Evolutionary conservation across 192 early-diverging fungal genomes (phyloP).

Genomic region (Funneliformis geosporum): DNA sequence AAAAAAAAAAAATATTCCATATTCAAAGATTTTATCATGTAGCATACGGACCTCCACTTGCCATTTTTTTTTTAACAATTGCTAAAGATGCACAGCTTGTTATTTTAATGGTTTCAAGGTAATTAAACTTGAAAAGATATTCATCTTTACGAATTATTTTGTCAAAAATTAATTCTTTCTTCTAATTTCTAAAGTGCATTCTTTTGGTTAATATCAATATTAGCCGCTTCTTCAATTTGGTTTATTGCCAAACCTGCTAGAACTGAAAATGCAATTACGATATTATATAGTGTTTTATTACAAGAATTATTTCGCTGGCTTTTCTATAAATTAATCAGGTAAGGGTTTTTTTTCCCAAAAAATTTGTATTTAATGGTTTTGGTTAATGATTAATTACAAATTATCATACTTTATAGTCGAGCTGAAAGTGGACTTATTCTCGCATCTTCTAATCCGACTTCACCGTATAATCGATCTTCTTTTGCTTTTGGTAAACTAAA

Average conservation of each 20-base stretch:
- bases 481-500: conserved; percentile 63
- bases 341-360: conserved; percentile 34
- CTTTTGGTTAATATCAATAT: conserved; percentile 77
- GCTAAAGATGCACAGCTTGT: conserved; percentile 71
- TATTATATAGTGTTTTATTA: conserved; percentile 60
- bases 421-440: conserved; percentile 67
- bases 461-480: conserved; percentile 60
- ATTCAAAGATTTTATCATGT: neutral
- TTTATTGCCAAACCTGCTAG: conserved; percentile 50
- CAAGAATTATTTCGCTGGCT: conserved; percentile 73
- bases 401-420: conserved; percentile 44
- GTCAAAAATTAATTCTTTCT: neutral
- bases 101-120: conserved; percentile 74
- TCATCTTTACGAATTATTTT: neutral
- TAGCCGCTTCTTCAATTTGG: conserved; percentile 76
- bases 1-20: neutral
- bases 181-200: conserved; percentile 61
- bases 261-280: conserved; percentile 46
- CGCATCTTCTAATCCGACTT: conserved; percentile 63
- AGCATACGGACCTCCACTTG: conserved; percentile 73
- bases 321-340: conserved; percentile 59
- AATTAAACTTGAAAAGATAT: conserved; percentile 9
- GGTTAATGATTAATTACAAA: too few relatives aligned
- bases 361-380: too few relatives aligned
- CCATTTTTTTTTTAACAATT: conserved; percentile 71